Evolutionary conservation across 2,329 filamentous ascomycete genomes (phyloP).

Genomic region (Dryadomyces quercivorus): DNA sequence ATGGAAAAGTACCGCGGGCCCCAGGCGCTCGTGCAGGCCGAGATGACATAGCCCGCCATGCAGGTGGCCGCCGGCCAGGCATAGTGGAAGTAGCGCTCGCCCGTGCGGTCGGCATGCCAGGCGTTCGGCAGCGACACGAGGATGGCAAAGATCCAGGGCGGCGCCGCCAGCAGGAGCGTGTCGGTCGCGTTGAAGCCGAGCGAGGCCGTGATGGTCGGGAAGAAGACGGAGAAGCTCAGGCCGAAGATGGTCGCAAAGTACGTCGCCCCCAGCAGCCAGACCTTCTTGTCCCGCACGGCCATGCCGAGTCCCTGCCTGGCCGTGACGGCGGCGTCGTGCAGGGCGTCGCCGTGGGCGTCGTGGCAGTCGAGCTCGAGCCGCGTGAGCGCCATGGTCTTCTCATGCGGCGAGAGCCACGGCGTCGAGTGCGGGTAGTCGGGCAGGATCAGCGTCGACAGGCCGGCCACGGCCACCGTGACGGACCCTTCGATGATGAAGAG

Average conservation of each 20-base stretch:
- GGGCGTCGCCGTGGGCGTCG: slow-evolving; percentile 34
- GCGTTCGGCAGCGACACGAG: slow-evolving; percentile 20
- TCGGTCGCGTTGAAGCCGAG: slow-evolving; percentile 22
- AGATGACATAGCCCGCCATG: slow-evolving; percentile 5
- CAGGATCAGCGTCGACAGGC: slow-evolving; percentile 33
- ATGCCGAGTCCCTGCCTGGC: slow-evolving; percentile 37
- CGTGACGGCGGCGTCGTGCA: slow-evolving; percentile 42
- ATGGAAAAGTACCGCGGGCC: slow-evolving; percentile 47
- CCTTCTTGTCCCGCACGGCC: slow-evolving; percentile 48
- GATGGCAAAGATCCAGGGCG: slow-evolving; percentile 29
- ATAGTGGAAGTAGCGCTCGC: slow-evolving; percentile 51
- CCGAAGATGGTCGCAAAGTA: slow-evolving; percentile 23
- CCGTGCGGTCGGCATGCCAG: slow-evolving; percentile 41
- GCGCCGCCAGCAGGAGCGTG: slow-evolving; percentile 31
- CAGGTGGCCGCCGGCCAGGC: slow-evolving; percentile 17
- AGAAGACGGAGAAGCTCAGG: slow-evolving; percentile 24
- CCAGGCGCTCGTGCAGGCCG: slow-evolving; percentile 22
- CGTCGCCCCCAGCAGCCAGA: slow-evolving; percentile 48
- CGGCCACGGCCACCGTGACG: slow-evolving; percentile 35
- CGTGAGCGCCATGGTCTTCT: slow-evolving; percentile 40
- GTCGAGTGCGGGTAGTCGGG: slow-evolving; percentile 45
- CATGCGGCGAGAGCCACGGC: slow-evolving; percentile 46
- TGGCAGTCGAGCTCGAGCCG: slow-evolving; percentile 23
- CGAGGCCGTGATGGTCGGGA: slow-evolving; percentile 19
- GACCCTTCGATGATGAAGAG: slow-evolving; percentile 44